phyloP scores from a whole-genome alignment of 2,329 filamentous ascomycete genomes.

The Phyllachora maydis region DNA sequence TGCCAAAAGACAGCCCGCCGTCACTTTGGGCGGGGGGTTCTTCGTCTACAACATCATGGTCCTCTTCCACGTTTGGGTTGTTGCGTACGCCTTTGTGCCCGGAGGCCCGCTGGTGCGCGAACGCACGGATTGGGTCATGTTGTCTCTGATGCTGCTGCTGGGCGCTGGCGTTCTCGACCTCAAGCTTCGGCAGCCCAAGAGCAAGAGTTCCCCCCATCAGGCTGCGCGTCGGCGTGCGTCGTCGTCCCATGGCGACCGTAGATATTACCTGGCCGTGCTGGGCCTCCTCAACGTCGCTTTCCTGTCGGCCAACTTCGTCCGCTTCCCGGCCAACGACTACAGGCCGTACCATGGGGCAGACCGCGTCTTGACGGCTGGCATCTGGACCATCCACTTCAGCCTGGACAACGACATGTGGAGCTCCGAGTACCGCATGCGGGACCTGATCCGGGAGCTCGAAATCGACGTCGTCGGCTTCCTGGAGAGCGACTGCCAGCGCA shows the following conservation, averaged over 20 bases:
- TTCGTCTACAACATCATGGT: constrained; percentile 84
- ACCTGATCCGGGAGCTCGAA: constrained; percentile 83
- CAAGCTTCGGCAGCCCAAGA: constrained; percentile 24
- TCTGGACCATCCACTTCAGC: constrained; percentile 97
- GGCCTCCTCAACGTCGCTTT: constrained; percentile 64
- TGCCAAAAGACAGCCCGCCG: constrained; percentile 53
- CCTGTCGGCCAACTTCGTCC: constrained; percentile 61
- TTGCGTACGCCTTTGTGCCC: constrained; percentile 94
- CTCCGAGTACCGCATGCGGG: constrained; percentile 80
- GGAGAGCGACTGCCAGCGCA: constrained; percentile 82
- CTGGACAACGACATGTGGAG: constrained; percentile 99
- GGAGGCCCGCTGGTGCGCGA: constrained; percentile 84
- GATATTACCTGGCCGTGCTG: constrained; percentile 35
- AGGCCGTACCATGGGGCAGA: constrained; percentile 73
- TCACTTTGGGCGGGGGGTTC: constrained; percentile 75
- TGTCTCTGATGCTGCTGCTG: constrained; percentile 62
- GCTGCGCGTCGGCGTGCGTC: constrained; percentile 15
- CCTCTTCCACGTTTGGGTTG: constrained; percentile 96
- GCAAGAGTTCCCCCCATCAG: constrained; percentile 16
- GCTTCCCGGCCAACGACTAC: constrained; percentile 87
- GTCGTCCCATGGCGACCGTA: constrained; percentile 18
- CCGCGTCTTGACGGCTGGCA: constrained; percentile 78
- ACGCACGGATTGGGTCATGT: constrained; percentile 92
- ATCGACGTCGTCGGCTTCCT: constrained; percentile 92
- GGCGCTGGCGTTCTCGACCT: constrained; percentile 69